A percentile compares a stretch with the other conserved stretches of the same genome.
Evolutionary conservation across 805 yeast species (phyloP).

Genomic region (Ogataea chonburiensis): DNA sequence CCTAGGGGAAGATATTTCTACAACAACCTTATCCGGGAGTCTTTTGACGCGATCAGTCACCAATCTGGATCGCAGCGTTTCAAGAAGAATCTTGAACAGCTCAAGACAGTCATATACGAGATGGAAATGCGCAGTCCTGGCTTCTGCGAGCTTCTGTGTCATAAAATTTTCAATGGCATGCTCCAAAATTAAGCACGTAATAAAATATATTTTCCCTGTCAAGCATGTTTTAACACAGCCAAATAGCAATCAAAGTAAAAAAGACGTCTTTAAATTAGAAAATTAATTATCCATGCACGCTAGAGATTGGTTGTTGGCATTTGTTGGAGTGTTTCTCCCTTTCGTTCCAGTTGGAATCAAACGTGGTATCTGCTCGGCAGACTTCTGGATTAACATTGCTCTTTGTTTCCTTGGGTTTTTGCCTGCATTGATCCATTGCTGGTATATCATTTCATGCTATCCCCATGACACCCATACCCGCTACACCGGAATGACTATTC

Average conservation of each 20-base stretch:
- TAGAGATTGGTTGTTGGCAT: constrained; percentile 57
- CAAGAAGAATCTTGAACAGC: constrained; percentile 16
- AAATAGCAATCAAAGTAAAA: constrained; percentile 6
- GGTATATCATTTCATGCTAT: constrained; percentile 74
- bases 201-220: neutral
- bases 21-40: constrained; percentile 16
- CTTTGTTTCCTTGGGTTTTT: constrained; percentile 68
- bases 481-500: constrained; percentile 35
- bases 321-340: constrained; percentile 67
- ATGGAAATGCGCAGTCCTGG: constrained; percentile 21
- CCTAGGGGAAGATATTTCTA: constrained; percentile 18
- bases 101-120: constrained; percentile 18
- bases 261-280: neutral
- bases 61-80: constrained; percentile 19
- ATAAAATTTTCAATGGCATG: constrained; percentile 18
- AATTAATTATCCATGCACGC: constrained; percentile 30
- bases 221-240: constrained; percentile 8
- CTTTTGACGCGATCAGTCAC: constrained; percentile 16
- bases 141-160: constrained; percentile 20
- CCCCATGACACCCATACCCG: constrained; percentile 43
- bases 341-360: constrained; percentile 71
- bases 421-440: constrained; percentile 76
- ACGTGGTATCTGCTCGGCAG: constrained; percentile 60
- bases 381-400: constrained; percentile 61
- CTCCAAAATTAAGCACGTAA: constrained; percentile 4